A percentile compares a stretch with the other conserved stretches of the same genome.
Conservation (phyloP, 177 flowering plant genomes). For the Telopea speciosissima region DNA sequence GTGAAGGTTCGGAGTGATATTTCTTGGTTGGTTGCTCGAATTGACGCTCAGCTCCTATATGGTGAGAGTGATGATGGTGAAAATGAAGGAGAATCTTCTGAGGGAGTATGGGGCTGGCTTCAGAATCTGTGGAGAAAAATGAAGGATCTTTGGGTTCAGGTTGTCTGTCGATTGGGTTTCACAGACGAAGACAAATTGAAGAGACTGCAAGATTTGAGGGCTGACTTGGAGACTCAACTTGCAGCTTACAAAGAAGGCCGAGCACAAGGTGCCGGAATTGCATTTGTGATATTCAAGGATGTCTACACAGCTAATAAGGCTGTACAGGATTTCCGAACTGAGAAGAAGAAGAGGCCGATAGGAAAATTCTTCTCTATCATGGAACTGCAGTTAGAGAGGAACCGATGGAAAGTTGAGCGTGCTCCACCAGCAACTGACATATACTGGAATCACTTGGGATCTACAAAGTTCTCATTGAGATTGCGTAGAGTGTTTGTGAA, state of each 20-base stretch:
- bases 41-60: conserved; percentile 49
- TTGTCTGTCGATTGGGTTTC: conserved; percentile 42
- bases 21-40: conserved; percentile 68
- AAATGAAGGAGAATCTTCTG: conserved; percentile 15
- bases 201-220: conserved; percentile 68
- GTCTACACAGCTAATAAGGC: conserved; percentile 91
- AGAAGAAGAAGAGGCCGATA: conserved; percentile 66
- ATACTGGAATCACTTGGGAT: conserved; percentile 95
- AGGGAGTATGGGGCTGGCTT: conserved; percentile 28
- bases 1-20: conserved; percentile 75
- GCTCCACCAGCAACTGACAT: conserved; percentile 91
- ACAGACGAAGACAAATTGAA: conserved; percentile 74
- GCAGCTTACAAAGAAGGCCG: conserved; percentile 73
- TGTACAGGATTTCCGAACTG: conserved; percentile 76
- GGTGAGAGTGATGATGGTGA: conserved; percentile 33
- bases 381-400: conserved; percentile 82
- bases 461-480: conserved; percentile 60
- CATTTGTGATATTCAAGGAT: conserved; percentile 94
- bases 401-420: conserved; percentile 90
- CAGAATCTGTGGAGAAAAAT: conserved; percentile 33
- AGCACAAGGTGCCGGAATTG: conserved; percentile 87
- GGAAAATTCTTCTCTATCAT: conserved; percentile 81
- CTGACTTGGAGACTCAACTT: conserved; percentile 67
- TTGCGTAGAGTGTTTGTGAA: conserved; percentile 78
- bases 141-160: conserved; percentile 34